These are phyloP conservation scores for Camellia sinensis DNA, from an alignment of 148 eudicot genomes.

Conservation along the genomic window DNA sequence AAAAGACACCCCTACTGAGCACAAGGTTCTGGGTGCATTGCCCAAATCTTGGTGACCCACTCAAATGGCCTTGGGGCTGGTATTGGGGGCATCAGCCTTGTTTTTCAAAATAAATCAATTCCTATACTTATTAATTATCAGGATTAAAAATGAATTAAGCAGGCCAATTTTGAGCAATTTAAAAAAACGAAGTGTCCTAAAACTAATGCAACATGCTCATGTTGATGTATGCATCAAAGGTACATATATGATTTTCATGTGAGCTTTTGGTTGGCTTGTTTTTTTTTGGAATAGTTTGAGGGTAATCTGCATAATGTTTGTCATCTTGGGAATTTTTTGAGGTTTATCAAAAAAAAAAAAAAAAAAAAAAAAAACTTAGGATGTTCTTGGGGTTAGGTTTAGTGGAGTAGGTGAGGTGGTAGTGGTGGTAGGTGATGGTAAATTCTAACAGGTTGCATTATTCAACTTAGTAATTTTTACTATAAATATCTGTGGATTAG, in stretches of 20 bases:
- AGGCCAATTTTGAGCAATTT: too few species aligned
- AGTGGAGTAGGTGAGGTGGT: too few species aligned
- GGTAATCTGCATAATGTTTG: not conserved
- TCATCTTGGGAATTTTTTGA: not conserved
- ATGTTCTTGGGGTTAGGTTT: not conserved
- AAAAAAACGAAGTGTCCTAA: too few species aligned
- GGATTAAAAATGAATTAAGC: too few species aligned
- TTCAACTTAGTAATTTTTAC: not conserved
- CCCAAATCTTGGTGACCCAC: not conserved
- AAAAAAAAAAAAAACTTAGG: not conserved
- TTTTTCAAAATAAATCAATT: too few species aligned
- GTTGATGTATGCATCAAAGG: too few species aligned
- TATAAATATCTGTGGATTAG: not conserved
- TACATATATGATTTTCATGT: not conserved
- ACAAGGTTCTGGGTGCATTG: too few species aligned
- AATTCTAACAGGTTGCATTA: too few species aligned
- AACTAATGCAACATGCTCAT: too few species aligned
- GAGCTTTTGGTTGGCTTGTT: not conserved
- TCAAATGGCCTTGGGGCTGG: not conserved
- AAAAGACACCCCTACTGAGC: too few species aligned
- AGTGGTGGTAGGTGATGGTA: too few species aligned
- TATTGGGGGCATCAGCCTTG: not conserved
- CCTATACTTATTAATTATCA: too few species aligned
- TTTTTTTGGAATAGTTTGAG: not conserved
- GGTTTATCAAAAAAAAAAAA: not conserved